Evolutionary conservation across 2,329 filamentous ascomycete species (phyloP), one percentile per base, ranked within the genome.

Genomic region (Epichloe hybrida): DNA sequence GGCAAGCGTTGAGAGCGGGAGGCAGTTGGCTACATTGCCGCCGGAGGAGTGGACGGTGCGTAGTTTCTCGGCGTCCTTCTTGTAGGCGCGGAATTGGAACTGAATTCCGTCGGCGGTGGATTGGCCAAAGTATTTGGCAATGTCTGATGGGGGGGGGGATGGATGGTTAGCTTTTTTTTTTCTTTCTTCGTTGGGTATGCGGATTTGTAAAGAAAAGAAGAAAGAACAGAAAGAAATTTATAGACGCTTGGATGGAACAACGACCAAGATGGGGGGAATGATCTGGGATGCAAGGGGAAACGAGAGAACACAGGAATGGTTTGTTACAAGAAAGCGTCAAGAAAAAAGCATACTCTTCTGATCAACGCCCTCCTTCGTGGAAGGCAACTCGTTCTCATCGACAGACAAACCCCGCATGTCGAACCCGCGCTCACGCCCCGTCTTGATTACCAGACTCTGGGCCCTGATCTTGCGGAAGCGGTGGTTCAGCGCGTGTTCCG

Each of bases 51-150:
- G 68, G 3, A 72, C 71, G 3, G 66, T 58, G 41, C 69, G 66
- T 43, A 81, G 70, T 2, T 62, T 64, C 39, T 75, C 71, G 34
- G 73, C 77, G 34, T 78, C 69, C 37, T 67, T 68, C 62, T 78
- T 80, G 64, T 81, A 73, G 23, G 61, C 54, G 1, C 79, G 72
- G 58, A 83, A 80, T 58, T 81, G 78, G 60, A 78, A 83, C 56
- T 74, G 72, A n/a, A 82, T 72, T 8, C 79, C 79, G 20, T 72
- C 71, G 0, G 69, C 60, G 0, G 78, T 83, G 3, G 75, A 79
- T 51, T 79, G 76, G 27, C 78, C 79, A 55, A 79, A 82, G 62
- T 76, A 74, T 53, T 73, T 76, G 53, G 75, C 72, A 48, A 82
- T 80, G 42, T 79, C 79, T 82, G 46, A 13, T 15, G 17, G 17